phyloP scores from a whole-genome alignment of 257 asterid species.

The Scutellaria baicalensis region DNA sequence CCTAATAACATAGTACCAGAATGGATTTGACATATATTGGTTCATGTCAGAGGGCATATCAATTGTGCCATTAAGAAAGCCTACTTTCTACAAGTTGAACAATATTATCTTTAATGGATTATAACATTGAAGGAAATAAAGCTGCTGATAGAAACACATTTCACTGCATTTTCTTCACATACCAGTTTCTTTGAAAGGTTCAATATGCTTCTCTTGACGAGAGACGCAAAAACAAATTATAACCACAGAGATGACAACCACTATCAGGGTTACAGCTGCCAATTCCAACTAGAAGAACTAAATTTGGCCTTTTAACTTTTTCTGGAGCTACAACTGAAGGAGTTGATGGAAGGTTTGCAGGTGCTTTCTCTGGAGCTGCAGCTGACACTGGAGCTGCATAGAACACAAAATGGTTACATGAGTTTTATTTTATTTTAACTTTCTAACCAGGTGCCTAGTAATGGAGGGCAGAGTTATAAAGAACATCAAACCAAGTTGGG shows the following conservation, averaged over 20 bases:
- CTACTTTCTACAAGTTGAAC: not conserved
- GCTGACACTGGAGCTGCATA: slow-evolving; percentile 65
- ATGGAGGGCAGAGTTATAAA: not conserved
- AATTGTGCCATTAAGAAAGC: not conserved
- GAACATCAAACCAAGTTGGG: not conserved
- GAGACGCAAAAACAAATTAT: slow-evolving; percentile 53
- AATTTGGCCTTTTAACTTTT: slow-evolving; percentile 44
- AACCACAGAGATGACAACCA: slow-evolving; percentile 46
- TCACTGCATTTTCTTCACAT: slow-evolving; percentile 9
- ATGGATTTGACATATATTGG: not conserved
- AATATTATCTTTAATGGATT: not conserved
- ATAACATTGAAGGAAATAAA: not conserved
- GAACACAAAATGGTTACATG: slow-evolving; percentile 13
- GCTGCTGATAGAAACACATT: not conserved
- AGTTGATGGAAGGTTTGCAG: slow-evolving; percentile 44
- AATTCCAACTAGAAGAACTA: slow-evolving; percentile 56
- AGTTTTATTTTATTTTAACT: not conserved
- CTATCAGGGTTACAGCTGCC: slow-evolving; percentile 59
- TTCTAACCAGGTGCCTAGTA: not conserved
- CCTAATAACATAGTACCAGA: not conserved
- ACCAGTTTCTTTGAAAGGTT: slow-evolving; percentile 56
- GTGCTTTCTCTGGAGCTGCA: slow-evolving; percentile 43
- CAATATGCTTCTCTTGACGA: slow-evolving; percentile 39
- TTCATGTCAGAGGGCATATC: not conserved
- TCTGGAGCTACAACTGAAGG: slow-evolving; percentile 41